Evolutionary conservation across 2,329 filamentous ascomycete genomes (phyloP), one percentile per base, ranked within the genome.

Genomic region (Aspergillus felis): DNA sequence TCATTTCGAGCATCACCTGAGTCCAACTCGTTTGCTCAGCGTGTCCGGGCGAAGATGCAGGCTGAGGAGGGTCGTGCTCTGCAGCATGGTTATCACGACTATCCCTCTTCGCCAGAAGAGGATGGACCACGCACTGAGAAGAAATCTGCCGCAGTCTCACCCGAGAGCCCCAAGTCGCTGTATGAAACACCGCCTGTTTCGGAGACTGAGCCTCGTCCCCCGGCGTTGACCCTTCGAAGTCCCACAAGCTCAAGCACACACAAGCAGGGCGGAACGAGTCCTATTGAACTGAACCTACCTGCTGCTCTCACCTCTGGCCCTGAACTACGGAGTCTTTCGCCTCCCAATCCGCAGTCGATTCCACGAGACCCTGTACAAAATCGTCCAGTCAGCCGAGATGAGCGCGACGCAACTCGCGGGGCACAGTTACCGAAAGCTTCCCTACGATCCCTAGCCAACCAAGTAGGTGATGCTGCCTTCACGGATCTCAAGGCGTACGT

Each of bases 401-500:
- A 54, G 41, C 58, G 60, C 44, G 61, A 62, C 44, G 52, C 60
- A 1, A 56, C 66, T 6, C 59, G 61, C 22, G 66, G 60, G 44
- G 46, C 65, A 20, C 66, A 68, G 55, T 63, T 66, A 51, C 66
- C 68, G 7, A 75, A 72, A 46, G 66, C 69, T 38, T 74, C 73
- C 29, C 61, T 76, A 50, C 73, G 71, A 8, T 67, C 68, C 7
- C 59, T 73, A 52, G 74, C 76, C 20, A 73, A 69, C 55, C 75
- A 81, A 4, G 77, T 82, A n/a, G 78, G 79, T 2, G 86, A 89
- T 51, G 85, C 87, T 55, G 87, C 91, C 0, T 80, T 92, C 51
- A 75, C 82, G 7, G 83, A 87, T 12, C 96, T 96, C 69, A 83
- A 85, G 3, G 71, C 77, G 5, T 87, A 91, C 27, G 89, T 90